Conservation (phyloP, 441 rosid genomes). For the Populus hybrid region DNA sequence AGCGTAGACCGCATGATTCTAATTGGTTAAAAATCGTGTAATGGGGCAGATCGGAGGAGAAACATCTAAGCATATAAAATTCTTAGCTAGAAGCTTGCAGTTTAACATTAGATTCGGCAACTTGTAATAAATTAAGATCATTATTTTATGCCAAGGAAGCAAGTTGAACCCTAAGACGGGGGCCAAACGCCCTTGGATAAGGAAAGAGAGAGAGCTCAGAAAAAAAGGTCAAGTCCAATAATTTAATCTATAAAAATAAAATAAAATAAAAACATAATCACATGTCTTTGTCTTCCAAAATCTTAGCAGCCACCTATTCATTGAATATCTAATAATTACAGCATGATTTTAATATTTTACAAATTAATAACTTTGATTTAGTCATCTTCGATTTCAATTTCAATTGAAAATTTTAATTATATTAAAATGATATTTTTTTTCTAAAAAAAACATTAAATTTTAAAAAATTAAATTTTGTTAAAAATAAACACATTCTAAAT, state of each 20-base stretch:
- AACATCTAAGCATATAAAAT: background rate
- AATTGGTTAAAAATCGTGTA: background rate
- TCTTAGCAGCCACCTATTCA: constrained; percentile 15
- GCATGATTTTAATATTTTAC: no score
- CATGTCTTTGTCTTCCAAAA: constrained; percentile 19
- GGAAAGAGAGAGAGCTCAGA: background rate
- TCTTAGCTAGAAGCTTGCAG: background rate
- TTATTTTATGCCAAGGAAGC: background rate
- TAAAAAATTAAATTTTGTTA: no score
- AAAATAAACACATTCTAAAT: background rate
- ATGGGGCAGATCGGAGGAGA: background rate
- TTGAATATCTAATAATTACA: background rate
- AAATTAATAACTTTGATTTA: no score
- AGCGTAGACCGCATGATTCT: no score
- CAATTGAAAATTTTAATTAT: no score
- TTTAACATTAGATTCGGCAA: background rate
- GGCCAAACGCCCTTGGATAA: background rate
- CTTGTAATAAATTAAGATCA: background rate
- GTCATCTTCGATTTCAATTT: no score
- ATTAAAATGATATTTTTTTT: no score
- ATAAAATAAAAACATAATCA: background rate
- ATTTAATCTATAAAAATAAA: background rate
- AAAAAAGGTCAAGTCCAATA: background rate
- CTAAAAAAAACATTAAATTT: no score
- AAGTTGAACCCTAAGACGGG: background rate